Conservation (phyloP, 106 monocot species). For the Chionographis japonica region DNA sequence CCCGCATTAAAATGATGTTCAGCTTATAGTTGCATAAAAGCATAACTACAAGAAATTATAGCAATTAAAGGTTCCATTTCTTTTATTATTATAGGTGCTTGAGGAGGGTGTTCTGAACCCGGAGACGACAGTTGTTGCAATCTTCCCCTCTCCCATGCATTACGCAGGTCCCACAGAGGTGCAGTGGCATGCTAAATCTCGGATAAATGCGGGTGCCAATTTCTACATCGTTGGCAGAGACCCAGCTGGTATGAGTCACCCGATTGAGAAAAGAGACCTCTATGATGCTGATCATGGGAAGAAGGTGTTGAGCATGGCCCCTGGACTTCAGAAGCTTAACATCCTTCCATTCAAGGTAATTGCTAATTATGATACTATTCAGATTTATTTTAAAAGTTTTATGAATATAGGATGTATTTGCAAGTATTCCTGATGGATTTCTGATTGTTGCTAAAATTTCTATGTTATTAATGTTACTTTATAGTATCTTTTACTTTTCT, state of each 20-base stretch:
- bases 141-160: conserved; percentile 97
- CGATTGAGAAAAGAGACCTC: conserved; percentile 73
- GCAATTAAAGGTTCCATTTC: neutral
- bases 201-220: conserved; percentile 93
- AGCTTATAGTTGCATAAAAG: too few species aligned
- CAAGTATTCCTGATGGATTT: too few species aligned
- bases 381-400: too few species aligned
- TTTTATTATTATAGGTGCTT: conserved; percentile 49
- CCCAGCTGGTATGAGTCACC: conserved; percentile 93
- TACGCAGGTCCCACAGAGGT: conserved; percentile 97
- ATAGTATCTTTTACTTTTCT: too few species aligned
- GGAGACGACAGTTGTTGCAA: conserved; percentile 85
- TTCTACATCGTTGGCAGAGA: conserved; percentile 98
- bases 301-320: conserved; percentile 88
- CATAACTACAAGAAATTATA: too few species aligned
- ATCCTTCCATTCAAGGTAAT: conserved; percentile 92
- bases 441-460: too few species aligned
- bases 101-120: conserved; percentile 91
- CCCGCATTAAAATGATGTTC: too few species aligned
- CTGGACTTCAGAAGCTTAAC: conserved; percentile 87
- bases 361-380: neutral
- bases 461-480: too few species aligned
- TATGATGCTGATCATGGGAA: conserved; percentile 98
- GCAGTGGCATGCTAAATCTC: conserved; percentile 94
- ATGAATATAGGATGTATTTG: too few species aligned